A percentile compares a stretch with the other conserved stretches of the same genome.
Evolutionary conservation across 768 basidiomycete genomes (phyloP).

Genomic region (Clitopilus passeckerianus): DNA sequence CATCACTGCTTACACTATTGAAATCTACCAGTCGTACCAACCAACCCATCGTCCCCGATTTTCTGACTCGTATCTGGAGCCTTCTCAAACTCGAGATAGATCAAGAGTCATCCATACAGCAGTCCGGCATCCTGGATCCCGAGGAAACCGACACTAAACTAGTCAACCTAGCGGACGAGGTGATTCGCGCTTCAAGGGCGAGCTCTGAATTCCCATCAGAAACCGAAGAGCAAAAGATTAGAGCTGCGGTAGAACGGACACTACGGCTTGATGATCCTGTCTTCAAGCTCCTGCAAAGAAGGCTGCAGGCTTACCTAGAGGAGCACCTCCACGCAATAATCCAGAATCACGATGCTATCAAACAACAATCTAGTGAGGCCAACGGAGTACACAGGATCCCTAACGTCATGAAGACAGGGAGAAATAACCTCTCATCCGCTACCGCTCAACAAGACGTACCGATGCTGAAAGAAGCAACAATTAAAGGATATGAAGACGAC

Average conservation of each 20-base stretch:
- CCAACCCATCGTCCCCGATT: constrained; percentile 23
- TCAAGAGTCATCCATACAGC: constrained; percentile 13
- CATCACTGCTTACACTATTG: constrained; percentile 52
- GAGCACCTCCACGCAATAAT: constrained; percentile 5
- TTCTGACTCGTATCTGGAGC: constrained; percentile 60
- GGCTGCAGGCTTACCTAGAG: constrained; percentile 42
- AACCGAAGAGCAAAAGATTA: constrained; percentile 48
- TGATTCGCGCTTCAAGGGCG: constrained; percentile 47
- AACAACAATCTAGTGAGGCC: not conserved
- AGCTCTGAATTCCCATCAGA: constrained; percentile 16
- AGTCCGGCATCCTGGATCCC: constrained; percentile 7
- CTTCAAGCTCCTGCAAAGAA: constrained; percentile 55
- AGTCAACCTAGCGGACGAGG: constrained; percentile 69
- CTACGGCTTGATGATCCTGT: constrained; percentile 61
- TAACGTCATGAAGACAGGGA: constrained; percentile 29
- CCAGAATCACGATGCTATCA: not conserved
- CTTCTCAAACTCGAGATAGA: constrained; percentile 57
- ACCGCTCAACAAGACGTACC: not conserved
- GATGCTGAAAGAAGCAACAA: constrained; percentile 9
- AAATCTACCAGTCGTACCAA: constrained; percentile 2
- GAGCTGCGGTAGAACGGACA: constrained; percentile 59
- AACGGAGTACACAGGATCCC: constrained; percentile 15
- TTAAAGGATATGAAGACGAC: constrained; percentile 69
- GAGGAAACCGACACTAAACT: constrained; percentile 39
- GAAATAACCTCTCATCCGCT: constrained; percentile 10